Conservation (phyloP, 768 basidiomycete genomes). For the Lactarius evosmus region DNA sequence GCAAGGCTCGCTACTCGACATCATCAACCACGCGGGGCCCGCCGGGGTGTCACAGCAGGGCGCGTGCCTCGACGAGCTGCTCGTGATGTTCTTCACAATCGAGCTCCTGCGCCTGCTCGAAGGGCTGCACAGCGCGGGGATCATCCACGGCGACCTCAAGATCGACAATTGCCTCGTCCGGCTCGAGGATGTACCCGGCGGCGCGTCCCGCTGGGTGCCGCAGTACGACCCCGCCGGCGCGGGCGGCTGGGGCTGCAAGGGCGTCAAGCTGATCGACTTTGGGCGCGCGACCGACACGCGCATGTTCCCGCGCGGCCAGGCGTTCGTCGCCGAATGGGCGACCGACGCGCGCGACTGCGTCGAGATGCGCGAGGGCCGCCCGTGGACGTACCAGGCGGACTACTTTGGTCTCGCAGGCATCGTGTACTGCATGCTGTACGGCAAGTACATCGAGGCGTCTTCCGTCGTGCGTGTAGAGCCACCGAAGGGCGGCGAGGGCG, state of each 20-base stretch:
- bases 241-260: constrained; percentile 84
- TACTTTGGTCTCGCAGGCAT: constrained; percentile 96
- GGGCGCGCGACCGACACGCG: constrained; percentile 89
- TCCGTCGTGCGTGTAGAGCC: constrained; percentile 43
- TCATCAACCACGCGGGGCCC: constrained; percentile 78
- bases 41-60: constrained; percentile 78
- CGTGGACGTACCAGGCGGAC: constrained; percentile 96
- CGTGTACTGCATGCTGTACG: constrained; percentile 93
- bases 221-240: constrained; percentile 77
- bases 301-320: constrained; percentile 75
- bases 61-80: constrained; percentile 83
- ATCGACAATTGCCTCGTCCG: constrained; percentile 98
- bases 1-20: constrained; percentile 89
- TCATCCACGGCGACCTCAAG: constrained; percentile 98
- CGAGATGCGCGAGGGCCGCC: constrained; percentile 76
- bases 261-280: constrained; percentile 93
- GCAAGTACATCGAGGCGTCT: constrained; percentile 86
- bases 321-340: constrained; percentile 84
- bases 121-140: constrained; percentile 72
- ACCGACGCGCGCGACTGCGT: constrained; percentile 89
- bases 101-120: constrained; percentile 84
- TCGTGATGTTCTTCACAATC: constrained; percentile 93
- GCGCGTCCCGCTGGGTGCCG: constrained; percentile 63
- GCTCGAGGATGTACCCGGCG: constrained; percentile 76
- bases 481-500: constrained; percentile 30